Base-by-base conservation (phyloP, 1,139 yeast species). In the Blastobotrys buckinghamii region DNA sequence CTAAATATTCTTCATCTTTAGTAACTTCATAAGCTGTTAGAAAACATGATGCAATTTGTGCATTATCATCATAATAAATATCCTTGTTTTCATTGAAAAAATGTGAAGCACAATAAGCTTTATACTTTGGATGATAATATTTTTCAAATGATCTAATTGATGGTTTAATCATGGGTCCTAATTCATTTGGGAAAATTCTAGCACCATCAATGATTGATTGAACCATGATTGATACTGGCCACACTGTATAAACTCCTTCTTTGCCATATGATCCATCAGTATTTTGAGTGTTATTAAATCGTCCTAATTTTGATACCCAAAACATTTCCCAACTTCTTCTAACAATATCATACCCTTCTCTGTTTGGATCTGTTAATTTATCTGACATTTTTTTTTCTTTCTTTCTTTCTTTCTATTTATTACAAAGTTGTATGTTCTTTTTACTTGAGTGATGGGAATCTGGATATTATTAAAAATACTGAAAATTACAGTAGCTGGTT, bases 61-160 rank as follows among this genome's bases (percentile, higher is more conserved):
- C 90, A 60, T 82, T 84, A 59, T 83, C 90, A 62, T 83, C 90
- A 56, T 80, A 82, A 63, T 82, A 82, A 44, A 83, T 78, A 61
- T 83, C 89, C 43, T 69, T 69, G 62, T 81, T 83, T 44, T 75
- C 77, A 34, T 77, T 76, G 49, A 68, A 68, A 61, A 77, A 72
- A 59, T 77, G 80, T 3, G 82, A 81, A 1, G 84, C 85, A 40
- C 81, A 74, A 61, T 69, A 80, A 1, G 81, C 84, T 51, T 73
- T 75, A 58, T 69, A 60, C 53, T 73, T 67, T 13, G 70, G 68
- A 53, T 79, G 77, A 63, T 78, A 77, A 64, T 81, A 82, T 57
- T 69, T 71, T 50, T 73, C 75, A 53, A 82, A 72, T 2, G 76
- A 74, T 45, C 66, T 62, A 48, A 81, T 68, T 1, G 79, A 82